phyloP scores from a whole-genome alignment of 306 rosid species.

The Trifolium fragiferum region DNA sequence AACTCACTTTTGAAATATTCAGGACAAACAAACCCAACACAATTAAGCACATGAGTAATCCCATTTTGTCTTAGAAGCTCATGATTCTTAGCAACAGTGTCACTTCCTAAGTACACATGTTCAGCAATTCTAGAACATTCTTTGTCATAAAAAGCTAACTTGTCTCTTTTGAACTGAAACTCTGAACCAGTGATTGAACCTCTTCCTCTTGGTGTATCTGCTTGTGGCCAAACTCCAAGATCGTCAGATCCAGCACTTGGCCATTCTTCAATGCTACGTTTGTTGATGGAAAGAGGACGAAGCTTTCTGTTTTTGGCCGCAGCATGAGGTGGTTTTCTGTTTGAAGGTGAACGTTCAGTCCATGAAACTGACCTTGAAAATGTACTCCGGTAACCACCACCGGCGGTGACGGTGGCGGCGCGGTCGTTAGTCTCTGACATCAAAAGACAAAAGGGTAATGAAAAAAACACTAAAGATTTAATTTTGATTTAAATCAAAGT shows the following conservation, averaged over 20 bases:
- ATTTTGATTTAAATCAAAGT: not conserved
- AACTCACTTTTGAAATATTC: constrained; percentile 88
- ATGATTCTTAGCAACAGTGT: constrained; percentile 90
- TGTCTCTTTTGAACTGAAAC: constrained; percentile 76
- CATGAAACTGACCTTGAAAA: constrained; percentile 83
- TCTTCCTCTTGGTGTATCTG: constrained; percentile 75
- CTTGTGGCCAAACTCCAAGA: constrained; percentile 84
- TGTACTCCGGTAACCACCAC: constrained; percentile 36
- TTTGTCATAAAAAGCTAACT: constrained; percentile 77
- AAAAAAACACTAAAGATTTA: constrained; percentile 16
- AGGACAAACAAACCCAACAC: constrained; percentile 93
- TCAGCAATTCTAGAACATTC: constrained; percentile 91
- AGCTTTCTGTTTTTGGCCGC: constrained; percentile 63
- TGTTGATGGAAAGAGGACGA: constrained; percentile 77
- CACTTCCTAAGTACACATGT: constrained; percentile 87
- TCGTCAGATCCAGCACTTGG: constrained; percentile 92
- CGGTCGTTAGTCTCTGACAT: constrained; percentile 57
- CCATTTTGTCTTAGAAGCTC: constrained; percentile 71
- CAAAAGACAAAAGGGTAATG: constrained; percentile 40
- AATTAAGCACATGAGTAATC: constrained; percentile 89
- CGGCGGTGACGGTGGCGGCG: constrained; percentile 27
- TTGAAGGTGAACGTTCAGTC: constrained; percentile 73
- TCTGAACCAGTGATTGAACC: constrained; percentile 54
- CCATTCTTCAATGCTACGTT: constrained; percentile 69
- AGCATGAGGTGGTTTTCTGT: constrained; percentile 47